Evolutionary conservation across 768 basidiomycete species (phyloP).

Genomic region (Scleroderma citrinum): DNA sequence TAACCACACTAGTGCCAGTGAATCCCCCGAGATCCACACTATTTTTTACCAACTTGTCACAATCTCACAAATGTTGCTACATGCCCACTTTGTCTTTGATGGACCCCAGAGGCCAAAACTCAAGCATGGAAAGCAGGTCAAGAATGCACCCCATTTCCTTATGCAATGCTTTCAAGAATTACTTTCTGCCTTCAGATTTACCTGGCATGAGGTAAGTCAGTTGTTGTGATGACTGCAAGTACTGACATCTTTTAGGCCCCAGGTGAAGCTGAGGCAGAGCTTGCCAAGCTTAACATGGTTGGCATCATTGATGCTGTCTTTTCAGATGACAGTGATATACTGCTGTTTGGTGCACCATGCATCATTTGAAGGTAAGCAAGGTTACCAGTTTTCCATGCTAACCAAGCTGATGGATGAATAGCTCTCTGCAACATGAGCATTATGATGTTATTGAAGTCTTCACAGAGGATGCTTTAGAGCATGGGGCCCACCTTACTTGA

Average conservation of each 20-base stretch:
- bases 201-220: conserved; percentile 21
- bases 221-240: no score
- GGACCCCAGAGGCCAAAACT: conserved; percentile 37
- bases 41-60: background rate
- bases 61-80: background rate
- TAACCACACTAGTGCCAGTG: conserved; percentile 27
- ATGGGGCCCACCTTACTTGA: background rate
- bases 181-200: conserved; percentile 37
- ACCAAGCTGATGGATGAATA: background rate
- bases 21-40: background rate
- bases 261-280: conserved; percentile 3
- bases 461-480: no score
- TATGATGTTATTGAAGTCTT: background rate
- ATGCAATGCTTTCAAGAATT: conserved; percentile 23
- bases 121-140: conserved; percentile 35
- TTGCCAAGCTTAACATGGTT: background rate
- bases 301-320: background rate
- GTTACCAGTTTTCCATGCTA: background rate
- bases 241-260: background rate
- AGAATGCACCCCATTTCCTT: conserved; percentile 26
- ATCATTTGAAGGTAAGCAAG: no score
- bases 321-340: background rate
- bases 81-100: conserved; percentile 42
- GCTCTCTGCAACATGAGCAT: background rate
- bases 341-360: background rate